Base-by-base conservation (phyloP, 257 asterid species). In the Catharanthus roseus region DNA sequence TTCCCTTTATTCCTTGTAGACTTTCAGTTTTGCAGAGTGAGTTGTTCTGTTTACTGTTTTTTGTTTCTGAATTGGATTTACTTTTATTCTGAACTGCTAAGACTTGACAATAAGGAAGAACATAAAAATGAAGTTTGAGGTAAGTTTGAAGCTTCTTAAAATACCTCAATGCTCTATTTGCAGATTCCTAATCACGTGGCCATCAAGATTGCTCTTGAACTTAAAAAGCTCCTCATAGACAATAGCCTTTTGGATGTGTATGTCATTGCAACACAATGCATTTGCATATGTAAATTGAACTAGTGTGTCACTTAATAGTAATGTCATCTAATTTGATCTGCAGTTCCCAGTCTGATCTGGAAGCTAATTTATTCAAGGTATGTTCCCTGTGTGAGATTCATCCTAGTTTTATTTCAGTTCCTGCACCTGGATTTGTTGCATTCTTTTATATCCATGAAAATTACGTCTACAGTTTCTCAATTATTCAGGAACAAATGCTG, bases 141-240 rank as follows among this genome's bases (percentile, higher is more conserved):
- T 18, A 4, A 62, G 53, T 42, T 53, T 67, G 41, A 23, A 51
- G 71, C 44, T 74, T 15, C 67, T 63, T 36, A 64, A 39, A 19
- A 47, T 16, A 68, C 31, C 62, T 72, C 6, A 5, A 36, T 76
- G 64, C 62, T 70, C 70, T 70, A 10, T n/a, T 78, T 90, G 74
- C 91, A 95, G 99, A 95, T 95, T 76, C 98, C 98, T 9, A 95
- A 90, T 87, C 97, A 95, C 12, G 99, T 95, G 83, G 99, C 99
- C 31, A 84, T 95, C 72, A 95, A 95, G 84, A 88, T 95, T 77
- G 95, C 99, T 29, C 95, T 95, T 67, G 99, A 95, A 67, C 96
- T 95, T 13, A 95, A 95, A 70, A 95, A 95, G 89, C 92, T 95
- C 74, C 97, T 95, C 65, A 86, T 91, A 62, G 98, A 95, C 82